Percentiles rank a stretch among this genome's conserved stretches.
Evolutionary conservation across 2,329 filamentous ascomycete species (phyloP).

Genomic region (Fusarium sp.): DNA sequence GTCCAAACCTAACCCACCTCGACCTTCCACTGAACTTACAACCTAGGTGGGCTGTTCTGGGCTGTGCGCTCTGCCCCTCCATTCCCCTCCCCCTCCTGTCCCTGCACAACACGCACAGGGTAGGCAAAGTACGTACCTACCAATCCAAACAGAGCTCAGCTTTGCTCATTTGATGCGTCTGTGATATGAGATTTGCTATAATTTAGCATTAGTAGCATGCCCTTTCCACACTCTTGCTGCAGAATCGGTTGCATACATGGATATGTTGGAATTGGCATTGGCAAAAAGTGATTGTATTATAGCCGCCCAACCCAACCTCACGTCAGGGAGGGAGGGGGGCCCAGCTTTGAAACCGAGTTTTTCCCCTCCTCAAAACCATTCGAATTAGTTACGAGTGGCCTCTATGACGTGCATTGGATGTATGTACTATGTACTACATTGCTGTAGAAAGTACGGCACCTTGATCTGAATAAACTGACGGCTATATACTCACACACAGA

Average conservation of each 20-base stretch:
- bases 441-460: background rate
- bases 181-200: background rate
- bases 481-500: background rate
- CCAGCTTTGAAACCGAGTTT: slow-evolving; percentile 29
- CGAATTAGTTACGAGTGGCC: slow-evolving; percentile 19
- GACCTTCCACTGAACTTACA: background rate
- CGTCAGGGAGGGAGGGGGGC: slow-evolving; percentile 19
- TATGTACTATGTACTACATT: slow-evolving; percentile 1
- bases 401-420: slow-evolving; percentile 33
- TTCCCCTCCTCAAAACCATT: slow-evolving; percentile 7
- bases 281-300: background rate
- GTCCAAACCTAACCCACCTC: slow-evolving; percentile 2
- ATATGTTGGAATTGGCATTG: background rate
- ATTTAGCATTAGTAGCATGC: background rate
- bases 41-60: slow-evolving; percentile 1
- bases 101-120: background rate
- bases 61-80: slow-evolving; percentile 18
- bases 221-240: background rate
- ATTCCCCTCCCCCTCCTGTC: slow-evolving; percentile 14
- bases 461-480: background rate
- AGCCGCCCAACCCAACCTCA: background rate
- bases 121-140: background rate
- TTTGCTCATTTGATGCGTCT: background rate
- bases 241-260: background rate
- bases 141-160: background rate